Evolutionary conservation across 208 protist genomes (phyloP).

Genomic region (Acanthamoeba royreba): DNA sequence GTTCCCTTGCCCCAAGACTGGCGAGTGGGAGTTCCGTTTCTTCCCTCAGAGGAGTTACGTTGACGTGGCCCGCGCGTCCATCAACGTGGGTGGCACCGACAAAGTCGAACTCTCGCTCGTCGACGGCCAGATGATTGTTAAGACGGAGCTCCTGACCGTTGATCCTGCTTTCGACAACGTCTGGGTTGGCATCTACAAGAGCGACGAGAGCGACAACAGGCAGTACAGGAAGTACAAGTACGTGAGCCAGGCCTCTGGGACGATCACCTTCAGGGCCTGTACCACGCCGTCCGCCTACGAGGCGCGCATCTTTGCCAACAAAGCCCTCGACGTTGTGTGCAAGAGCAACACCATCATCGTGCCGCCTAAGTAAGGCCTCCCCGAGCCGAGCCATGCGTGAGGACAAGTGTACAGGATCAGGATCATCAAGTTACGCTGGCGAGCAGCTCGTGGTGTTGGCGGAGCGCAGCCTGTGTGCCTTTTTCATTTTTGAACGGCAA

Average conservation of each 20-base stretch:
- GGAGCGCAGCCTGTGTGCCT: too few species aligned
- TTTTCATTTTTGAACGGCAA: too few species aligned
- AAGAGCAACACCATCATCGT: slow-evolving; percentile 6
- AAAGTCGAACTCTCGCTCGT: not conserved
- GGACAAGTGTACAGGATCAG: not conserved
- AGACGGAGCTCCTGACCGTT: not conserved
- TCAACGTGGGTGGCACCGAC: not conserved
- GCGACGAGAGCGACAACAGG: not conserved
- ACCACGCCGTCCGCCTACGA: not conserved
- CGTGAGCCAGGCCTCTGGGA: not conserved
- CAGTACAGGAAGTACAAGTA: slow-evolving; percentile 47
- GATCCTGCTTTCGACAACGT: slow-evolving; percentile 8
- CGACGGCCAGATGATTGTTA: not conserved
- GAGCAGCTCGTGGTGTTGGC: too few species aligned
- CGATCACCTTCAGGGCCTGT: not conserved
- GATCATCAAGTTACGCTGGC: too few species aligned
- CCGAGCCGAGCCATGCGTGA: too few species aligned
- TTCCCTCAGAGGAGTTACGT: slow-evolving; percentile 24
- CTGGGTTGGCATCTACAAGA: slow-evolving; percentile 24
- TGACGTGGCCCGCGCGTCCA: not conserved
- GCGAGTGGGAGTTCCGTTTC: slow-evolving; percentile 41
- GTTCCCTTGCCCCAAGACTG: not conserved
- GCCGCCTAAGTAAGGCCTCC: too few species aligned
- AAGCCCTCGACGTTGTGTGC: not conserved
- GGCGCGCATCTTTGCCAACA: slow-evolving; percentile 31